Conservation (phyloP, 768 basidiomycete genomes). For the Russula lepida region DNA sequence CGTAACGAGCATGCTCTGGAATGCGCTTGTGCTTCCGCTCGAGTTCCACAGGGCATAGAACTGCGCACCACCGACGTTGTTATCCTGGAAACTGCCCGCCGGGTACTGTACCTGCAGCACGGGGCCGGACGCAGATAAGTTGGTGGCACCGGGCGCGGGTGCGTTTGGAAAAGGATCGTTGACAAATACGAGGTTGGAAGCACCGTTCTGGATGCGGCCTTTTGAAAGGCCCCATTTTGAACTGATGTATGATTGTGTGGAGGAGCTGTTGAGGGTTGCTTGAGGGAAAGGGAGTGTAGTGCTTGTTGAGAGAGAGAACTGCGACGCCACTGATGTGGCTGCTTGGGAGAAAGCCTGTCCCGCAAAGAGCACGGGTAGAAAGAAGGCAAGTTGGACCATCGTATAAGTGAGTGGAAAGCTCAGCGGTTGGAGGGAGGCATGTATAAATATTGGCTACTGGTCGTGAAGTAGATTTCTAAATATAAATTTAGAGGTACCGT, state of each 20-base stretch:
- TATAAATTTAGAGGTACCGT: too few relatives aligned
- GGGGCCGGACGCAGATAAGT: slow-evolving; percentile 26
- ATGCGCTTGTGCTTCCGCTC: slow-evolving; percentile 41
- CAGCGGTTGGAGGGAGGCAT: not conserved
- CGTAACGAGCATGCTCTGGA: slow-evolving; percentile 59
- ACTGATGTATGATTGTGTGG: slow-evolving; percentile 43
- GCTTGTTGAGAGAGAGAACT: slow-evolving; percentile 49
- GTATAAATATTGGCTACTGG: not conserved
- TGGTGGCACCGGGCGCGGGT: slow-evolving; percentile 28
- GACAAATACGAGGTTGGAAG: slow-evolving; percentile 51
- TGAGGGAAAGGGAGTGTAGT: slow-evolving; percentile 60
- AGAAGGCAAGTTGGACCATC: not conserved
- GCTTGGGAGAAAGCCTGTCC: slow-evolving; percentile 1
- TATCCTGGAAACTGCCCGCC: slow-evolving; percentile 47
- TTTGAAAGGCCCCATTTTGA: slow-evolving; percentile 55
- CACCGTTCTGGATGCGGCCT: slow-evolving; percentile 51
- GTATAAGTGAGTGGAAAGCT: not conserved
- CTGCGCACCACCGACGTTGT: slow-evolving; percentile 51
- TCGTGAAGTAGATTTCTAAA: not conserved
- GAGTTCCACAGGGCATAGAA: slow-evolving; percentile 63
- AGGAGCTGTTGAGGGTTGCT: slow-evolving; percentile 42
- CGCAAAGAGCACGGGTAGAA: slow-evolving; percentile 3
- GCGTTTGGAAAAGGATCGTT: slow-evolving; percentile 55
- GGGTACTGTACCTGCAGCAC: slow-evolving; percentile 59
- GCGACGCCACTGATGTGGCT: slow-evolving; percentile 33